phyloP scores from a whole-genome alignment of 2,329 filamentous ascomycete genomes.

The Hypoxylon sp. region DNA sequence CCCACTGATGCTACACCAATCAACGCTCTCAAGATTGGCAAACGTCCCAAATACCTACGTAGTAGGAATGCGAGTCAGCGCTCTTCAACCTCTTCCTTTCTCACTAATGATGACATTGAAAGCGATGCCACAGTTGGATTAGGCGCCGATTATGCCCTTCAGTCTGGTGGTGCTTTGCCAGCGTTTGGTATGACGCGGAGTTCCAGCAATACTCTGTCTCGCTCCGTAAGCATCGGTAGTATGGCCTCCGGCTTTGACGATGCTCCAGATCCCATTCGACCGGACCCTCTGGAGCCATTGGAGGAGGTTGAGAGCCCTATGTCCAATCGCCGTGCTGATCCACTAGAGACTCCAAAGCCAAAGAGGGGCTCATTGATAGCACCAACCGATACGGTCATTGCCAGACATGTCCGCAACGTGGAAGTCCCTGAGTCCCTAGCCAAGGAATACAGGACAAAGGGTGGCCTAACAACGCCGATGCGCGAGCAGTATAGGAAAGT shows the following conservation, averaged over 20 bases:
- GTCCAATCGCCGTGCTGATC: conserved; percentile 59
- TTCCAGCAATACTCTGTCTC: conserved; percentile 72
- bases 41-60: conserved; percentile 70
- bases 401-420: conserved; percentile 89
- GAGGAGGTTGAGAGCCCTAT: conserved; percentile 62
- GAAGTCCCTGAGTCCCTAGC: conserved; percentile 91
- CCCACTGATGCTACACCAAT: conserved; percentile 64
- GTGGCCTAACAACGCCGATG: conserved; percentile 72
- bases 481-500: conserved; percentile 59
- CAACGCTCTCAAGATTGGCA: conserved; percentile 62
- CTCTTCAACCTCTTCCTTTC: conserved; percentile 73
- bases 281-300: conserved; percentile 65
- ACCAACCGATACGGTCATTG: conserved; percentile 89
- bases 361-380: conserved; percentile 69
- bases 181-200: conserved; percentile 65
- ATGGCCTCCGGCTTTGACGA: conserved; percentile 84
- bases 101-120: conserved; percentile 73
- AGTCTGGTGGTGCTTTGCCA: conserved; percentile 83
- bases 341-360: conserved; percentile 79
- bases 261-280: conserved; percentile 61
- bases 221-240: conserved; percentile 89
- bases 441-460: conserved; percentile 85
- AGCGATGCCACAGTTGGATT: conserved; percentile 80
- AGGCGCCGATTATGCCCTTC: conserved; percentile 83
- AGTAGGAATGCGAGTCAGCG: conserved; percentile 71